Percentiles rank a stretch among this genome's conserved stretches.
Evolutionary conservation across 257 asterid genomes (phyloP).

Genomic region (Lycium ferocissimum): DNA sequence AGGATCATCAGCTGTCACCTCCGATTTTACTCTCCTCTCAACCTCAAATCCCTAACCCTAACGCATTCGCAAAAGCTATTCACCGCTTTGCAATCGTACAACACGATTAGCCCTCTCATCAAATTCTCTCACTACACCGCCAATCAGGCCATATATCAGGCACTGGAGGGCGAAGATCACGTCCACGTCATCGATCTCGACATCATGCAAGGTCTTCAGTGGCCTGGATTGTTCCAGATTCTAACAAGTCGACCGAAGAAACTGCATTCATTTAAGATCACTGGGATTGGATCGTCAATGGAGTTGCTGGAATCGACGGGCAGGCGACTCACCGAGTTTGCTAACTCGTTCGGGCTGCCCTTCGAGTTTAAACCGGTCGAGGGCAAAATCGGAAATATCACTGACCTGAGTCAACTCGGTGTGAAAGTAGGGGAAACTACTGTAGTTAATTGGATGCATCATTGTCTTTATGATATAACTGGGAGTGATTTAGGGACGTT

Average conservation of each 20-base stretch:
- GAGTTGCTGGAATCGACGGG: constrained; percentile 75
- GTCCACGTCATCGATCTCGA: constrained; percentile 96
- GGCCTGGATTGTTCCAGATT: constrained; percentile 95
- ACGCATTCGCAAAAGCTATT: constrained; percentile 69
- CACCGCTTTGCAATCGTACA: constrained; percentile 75
- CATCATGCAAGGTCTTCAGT: constrained; percentile 97
- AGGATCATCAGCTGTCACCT: constrained; percentile 72
- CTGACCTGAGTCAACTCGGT: constrained; percentile 52
- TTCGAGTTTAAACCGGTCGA: constrained; percentile 73
- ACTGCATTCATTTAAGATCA: constrained; percentile 60
- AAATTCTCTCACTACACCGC: constrained; percentile 97
- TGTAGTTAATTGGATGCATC: constrained; percentile 91
- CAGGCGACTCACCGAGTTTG: constrained; percentile 74
- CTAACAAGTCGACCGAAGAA: constrained; percentile 69
- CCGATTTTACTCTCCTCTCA: constrained; percentile 66
- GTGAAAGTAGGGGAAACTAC: constrained; percentile 64
- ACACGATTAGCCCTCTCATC: constrained; percentile 74
- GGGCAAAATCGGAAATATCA: constrained; percentile 69
- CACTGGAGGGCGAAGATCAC: constrained; percentile 77
- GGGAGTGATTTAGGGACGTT: constrained; percentile 74
- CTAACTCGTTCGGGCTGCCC: constrained; percentile 67
- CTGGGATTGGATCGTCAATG: constrained; percentile 78
- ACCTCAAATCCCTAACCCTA: constrained; percentile 39
- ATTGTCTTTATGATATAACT: constrained; percentile 79
- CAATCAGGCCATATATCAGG: constrained; percentile 86